Conservation (phyloP, 257 asterid genomes). For the Forsythia viridissima region DNA sequence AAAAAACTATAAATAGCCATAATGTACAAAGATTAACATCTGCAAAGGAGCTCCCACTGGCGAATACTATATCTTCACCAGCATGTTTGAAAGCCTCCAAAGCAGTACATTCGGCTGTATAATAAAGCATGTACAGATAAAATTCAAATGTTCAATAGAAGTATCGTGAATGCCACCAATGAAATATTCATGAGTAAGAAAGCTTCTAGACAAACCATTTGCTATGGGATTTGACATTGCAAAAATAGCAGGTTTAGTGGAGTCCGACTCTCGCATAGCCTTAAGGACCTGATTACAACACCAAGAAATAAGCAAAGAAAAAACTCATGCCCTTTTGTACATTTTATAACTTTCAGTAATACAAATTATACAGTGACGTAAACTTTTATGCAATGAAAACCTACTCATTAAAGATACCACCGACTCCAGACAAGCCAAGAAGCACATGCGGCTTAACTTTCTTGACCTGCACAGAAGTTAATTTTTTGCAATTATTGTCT, state of each 20-base stretch:
- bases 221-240: conserved; percentile 98
- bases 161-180: conserved; percentile 13
- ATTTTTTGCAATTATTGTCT: conserved; percentile 21
- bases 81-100: conserved; percentile 86
- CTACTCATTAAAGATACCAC: conserved; percentile 89
- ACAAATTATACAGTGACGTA: conserved; percentile 1
- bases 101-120: conserved; percentile 97
- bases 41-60: conserved; percentile 96
- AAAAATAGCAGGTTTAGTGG: conserved; percentile 86
- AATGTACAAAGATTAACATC: conserved; percentile 82
- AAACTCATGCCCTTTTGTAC: background rate
- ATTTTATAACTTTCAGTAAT: background rate
- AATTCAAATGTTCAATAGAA: conserved; percentile 19
- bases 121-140: conserved; percentile 31
- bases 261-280: conserved; percentile 91
- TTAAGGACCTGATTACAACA: conserved; percentile 68
- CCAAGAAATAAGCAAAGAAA: conserved; percentile 31
- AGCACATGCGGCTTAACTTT: conserved; percentile 97
- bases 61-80: conserved; percentile 90
- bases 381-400: conserved; percentile 35
- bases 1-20: no score
- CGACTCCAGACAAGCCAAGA: conserved; percentile 99
- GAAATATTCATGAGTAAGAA: conserved; percentile 3
- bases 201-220: conserved; percentile 64
- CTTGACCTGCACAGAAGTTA: conserved; percentile 67